Percentiles rank a stretch among this genome's conserved stretches.
phyloP scores from a whole-genome alignment of 805 yeast genomes.

The Teunomyces gatunensis region DNA sequence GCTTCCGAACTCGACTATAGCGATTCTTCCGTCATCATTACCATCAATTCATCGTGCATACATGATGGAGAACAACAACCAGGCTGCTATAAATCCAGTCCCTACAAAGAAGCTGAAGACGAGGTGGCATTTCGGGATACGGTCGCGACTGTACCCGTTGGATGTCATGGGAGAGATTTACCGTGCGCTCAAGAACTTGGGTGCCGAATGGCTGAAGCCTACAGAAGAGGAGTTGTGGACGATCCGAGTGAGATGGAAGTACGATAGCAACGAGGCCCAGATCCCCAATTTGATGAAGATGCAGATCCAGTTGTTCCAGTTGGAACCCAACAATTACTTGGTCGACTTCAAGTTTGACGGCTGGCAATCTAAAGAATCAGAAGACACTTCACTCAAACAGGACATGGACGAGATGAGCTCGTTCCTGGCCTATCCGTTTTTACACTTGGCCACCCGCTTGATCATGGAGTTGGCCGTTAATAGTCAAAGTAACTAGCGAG shows the following conservation, averaged over 20 bases:
- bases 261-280: slow-evolving; percentile 31
- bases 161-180: slow-evolving; percentile 99
- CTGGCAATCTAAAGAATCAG: slow-evolving; percentile 60
- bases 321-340: slow-evolving; percentile 92
- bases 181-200: slow-evolving; percentile 86
- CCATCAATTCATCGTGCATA: slow-evolving; percentile 93
- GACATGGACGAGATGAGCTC: slow-evolving; percentile 73
- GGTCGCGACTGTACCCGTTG: slow-evolving; percentile 92
- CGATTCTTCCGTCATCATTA: slow-evolving; percentile 87
- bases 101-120: slow-evolving; percentile 84
- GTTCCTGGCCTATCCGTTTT: slow-evolving; percentile 93
- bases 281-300: slow-evolving; percentile 85
- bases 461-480: slow-evolving; percentile 97
- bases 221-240: slow-evolving; percentile 96
- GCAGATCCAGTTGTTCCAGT: slow-evolving; percentile 93
- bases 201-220: slow-evolving; percentile 97
- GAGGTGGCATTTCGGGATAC: slow-evolving; percentile 97
- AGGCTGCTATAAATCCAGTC: slow-evolving; percentile 45
- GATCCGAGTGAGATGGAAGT: slow-evolving; percentile 90
- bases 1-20: slow-evolving; percentile 76
- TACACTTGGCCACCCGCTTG: slow-evolving; percentile 86
- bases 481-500: slow-evolving; percentile 52
- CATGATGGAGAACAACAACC: slow-evolving; percentile 59
- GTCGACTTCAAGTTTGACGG: slow-evolving; percentile 98
- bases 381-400: slow-evolving; percentile 25